Conservation (phyloP, 2,329 filamentous ascomycete genomes). For the Neonectria ditissima region DNA sequence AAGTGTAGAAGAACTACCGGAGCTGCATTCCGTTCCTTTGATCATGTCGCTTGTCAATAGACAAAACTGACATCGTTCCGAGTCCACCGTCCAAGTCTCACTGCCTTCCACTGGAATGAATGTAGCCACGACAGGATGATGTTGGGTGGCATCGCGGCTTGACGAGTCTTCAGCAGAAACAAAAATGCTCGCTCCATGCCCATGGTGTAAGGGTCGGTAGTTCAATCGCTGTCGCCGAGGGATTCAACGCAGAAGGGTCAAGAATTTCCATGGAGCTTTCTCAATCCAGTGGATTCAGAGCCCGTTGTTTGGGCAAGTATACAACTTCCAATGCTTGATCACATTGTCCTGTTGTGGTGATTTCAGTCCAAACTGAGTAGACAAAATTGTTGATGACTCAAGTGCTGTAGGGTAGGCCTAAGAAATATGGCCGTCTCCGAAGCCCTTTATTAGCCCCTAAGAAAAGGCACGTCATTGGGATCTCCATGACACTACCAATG, state of each 20-base stretch:
- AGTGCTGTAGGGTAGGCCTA: background rate
- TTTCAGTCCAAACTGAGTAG: background rate
- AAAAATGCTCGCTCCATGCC: background rate
- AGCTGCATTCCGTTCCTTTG: background rate
- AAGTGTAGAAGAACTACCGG: no score
- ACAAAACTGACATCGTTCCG: no score
- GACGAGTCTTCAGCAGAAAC: background rate
- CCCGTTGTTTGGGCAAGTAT: background rate
- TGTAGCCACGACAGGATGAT: background rate
- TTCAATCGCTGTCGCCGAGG: background rate
- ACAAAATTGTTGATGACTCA: background rate
- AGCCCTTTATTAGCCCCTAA: background rate
- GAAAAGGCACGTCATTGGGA: background rate
- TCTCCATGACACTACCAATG: background rate
- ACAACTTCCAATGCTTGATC: background rate
- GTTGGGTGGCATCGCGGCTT: background rate
- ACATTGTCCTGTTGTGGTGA: background rate
- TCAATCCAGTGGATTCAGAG: background rate
- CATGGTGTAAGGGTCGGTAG: background rate
- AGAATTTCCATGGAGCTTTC: background rate
- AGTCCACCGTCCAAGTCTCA: background rate
- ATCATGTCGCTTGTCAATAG: background rate
- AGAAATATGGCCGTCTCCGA: no score
- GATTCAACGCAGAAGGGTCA: background rate
- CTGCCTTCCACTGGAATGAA: background rate